These are phyloP conservation scores for Aspergillus intermedius DNA, from an alignment of 2,329 filamentous ascomycete genomes.

Conservation along the genomic window DNA sequence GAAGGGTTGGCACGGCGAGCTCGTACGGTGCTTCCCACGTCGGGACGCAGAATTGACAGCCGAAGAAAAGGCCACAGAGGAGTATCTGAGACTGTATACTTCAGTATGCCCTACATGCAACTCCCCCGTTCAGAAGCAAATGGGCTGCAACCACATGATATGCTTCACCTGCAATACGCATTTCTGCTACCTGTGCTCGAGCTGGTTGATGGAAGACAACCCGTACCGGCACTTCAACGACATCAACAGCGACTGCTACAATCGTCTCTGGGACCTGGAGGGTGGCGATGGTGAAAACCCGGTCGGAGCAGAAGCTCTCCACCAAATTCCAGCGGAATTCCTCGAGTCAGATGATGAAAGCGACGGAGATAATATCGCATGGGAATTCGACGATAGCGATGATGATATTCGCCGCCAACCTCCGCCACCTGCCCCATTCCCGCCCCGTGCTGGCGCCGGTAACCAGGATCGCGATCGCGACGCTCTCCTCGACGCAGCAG, in stretches of 20 bases:
- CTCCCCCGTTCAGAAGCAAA: conserved; percentile 78
- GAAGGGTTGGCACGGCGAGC: conserved; percentile 89
- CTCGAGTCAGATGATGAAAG: conserved; percentile 31
- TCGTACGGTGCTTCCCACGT: conserved; percentile 63
- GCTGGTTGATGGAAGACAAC: conserved; percentile 74
- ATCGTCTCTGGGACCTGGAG: conserved; percentile 84
- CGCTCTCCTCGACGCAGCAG: conserved; percentile 25
- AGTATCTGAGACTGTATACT: conserved; percentile 75
- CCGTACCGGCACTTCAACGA: conserved; percentile 87
- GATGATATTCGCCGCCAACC: conserved; percentile 24
- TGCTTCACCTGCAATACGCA: conserved; percentile 85
- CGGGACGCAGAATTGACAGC: conserved; percentile 63
- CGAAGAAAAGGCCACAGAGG: conserved; percentile 79
- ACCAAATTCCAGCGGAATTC: conserved; percentile 35
- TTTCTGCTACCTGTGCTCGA: conserved; percentile 89
- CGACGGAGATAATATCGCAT: conserved; percentile 21
- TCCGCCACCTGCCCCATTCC: conserved; percentile 36
- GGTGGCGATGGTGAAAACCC: conserved; percentile 59
- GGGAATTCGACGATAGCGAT: conserved; percentile 21
- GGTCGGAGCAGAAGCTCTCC: conserved; percentile 35
- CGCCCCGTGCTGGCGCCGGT: conserved; percentile 25
- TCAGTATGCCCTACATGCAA: conserved; percentile 84
- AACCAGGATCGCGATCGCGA: conserved; percentile 22
- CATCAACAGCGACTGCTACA: conserved; percentile 63
- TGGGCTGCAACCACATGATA: conserved; percentile 95